phyloP scores from a whole-genome alignment of 495 filamentous ascomycete species.

The Friedmanniomyces simplex region DNA sequence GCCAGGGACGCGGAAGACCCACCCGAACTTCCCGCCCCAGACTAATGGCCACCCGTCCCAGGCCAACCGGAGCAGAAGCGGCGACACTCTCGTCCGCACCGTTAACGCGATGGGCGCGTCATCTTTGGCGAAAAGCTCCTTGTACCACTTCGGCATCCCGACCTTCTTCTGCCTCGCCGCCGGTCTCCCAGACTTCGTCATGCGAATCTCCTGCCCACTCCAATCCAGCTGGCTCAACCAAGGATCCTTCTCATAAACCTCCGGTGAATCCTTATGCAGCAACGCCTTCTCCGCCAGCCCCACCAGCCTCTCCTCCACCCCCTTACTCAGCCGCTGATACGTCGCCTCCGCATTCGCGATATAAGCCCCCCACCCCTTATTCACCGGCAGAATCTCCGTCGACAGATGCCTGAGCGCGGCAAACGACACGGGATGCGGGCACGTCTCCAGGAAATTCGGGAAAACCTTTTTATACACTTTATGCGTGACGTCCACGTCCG shows the following conservation, averaged over 20 bases:
- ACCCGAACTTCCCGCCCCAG: constrained; percentile 88
- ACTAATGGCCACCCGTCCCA: constrained; percentile 87
- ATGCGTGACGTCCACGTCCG: constrained; percentile 87
- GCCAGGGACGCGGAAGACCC: constrained; percentile 72
- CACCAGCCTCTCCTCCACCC: constrained; percentile 60
- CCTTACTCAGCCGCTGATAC: constrained; percentile 65
- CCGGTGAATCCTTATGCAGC: constrained; percentile 55
- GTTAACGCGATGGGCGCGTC: constrained; percentile 60
- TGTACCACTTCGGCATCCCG: constrained; percentile 94
- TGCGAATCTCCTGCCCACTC: constrained; percentile 82
- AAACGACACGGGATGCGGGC: constrained; percentile 96
- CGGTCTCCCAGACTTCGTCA: constrained; percentile 82
- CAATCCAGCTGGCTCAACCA: constrained; percentile 94
- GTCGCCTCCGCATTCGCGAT: constrained; percentile 70
- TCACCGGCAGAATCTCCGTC: constrained; percentile 81
- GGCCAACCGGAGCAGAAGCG: constrained; percentile 68
- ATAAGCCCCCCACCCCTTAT: constrained; percentile 79
- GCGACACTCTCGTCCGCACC: constrained; percentile 79
- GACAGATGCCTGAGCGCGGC: constrained; percentile 85
- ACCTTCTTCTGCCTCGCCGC: constrained; percentile 81
- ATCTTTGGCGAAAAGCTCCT: constrained; percentile 65
- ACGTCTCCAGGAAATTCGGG: constrained; percentile 72
- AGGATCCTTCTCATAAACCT: constrained; percentile 62
- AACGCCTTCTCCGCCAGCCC: constrained; percentile 65
- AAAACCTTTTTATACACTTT: constrained; percentile 87